phyloP scores from a whole-genome alignment of 805 yeast genomes.

The Metschnikowia cerradonensis region DNA sequence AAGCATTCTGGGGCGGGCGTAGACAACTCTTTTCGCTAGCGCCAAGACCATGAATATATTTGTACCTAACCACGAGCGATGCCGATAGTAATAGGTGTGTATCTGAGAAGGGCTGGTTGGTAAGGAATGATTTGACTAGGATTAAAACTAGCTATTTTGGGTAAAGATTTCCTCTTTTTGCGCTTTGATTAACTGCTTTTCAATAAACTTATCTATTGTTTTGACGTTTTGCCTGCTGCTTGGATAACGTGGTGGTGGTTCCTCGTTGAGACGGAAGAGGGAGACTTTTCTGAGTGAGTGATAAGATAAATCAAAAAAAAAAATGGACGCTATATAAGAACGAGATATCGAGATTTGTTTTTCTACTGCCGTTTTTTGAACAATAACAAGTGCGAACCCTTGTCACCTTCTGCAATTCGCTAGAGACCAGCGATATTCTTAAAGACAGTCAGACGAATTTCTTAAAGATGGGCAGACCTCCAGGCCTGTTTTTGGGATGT shows the following conservation, averaged over 20 bases:
- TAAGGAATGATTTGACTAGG: neutral
- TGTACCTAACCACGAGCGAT: neutral
- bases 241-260: neutral
- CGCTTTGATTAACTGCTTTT: too few species aligned
- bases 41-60: conserved; percentile 4
- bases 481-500: too few species aligned
- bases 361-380: neutral
- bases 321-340: conserved; percentile 2
- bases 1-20: conserved; percentile 16
- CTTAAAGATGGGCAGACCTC: too few species aligned
- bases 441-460: too few species aligned
- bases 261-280: neutral
- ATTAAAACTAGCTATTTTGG: neutral
- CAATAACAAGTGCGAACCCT: neutral
- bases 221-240: neutral
- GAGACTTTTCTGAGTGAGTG: conserved; percentile 2
- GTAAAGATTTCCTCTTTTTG: too few species aligned
- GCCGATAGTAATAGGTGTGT: neutral
- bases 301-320: conserved; percentile 1
- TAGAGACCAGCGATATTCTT: too few species aligned
- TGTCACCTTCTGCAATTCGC: neutral
- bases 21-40: conserved; percentile 1
- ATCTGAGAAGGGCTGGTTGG: neutral
- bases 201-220: neutral
- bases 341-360: neutral